Evolutionary conservation across 257 asterid species (phyloP).

Genomic region (Plectranthus barbatus): DNA sequence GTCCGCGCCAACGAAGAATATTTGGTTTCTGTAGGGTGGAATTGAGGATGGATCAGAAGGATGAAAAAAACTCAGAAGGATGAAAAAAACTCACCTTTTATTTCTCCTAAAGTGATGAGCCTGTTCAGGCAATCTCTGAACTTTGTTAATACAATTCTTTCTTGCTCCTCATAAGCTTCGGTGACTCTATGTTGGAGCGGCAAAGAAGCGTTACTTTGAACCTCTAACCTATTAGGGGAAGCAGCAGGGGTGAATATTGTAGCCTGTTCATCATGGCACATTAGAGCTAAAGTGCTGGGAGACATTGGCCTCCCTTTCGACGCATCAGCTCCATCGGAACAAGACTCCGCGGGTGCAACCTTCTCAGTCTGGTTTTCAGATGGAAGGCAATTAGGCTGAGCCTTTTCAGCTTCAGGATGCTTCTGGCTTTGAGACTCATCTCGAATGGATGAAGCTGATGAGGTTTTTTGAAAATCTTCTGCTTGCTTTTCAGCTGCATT

Average conservation of each 20-base stretch:
- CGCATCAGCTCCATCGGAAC: slow-evolving; percentile 42
- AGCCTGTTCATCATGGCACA: slow-evolving; percentile 84
- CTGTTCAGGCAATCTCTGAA: slow-evolving; percentile 81
- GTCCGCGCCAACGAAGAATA: slow-evolving; percentile 48
- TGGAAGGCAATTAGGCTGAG: slow-evolving; percentile 16
- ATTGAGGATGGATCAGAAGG: neutral
- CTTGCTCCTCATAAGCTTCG: slow-evolving; percentile 67
- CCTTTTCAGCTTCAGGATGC: slow-evolving; percentile 25
- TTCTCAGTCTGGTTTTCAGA: slow-evolving; percentile 36
- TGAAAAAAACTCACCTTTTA: slow-evolving; percentile 55
- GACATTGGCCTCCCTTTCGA: slow-evolving; percentile 72
- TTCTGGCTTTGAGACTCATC: slow-evolving; percentile 31
- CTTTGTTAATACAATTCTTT: slow-evolving; percentile 65
- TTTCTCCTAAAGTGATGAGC: slow-evolving; percentile 71
- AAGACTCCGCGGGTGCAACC: slow-evolving; percentile 27
- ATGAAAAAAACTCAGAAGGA: neutral
- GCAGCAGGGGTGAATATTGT: slow-evolving; percentile 42
- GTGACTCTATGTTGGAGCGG: slow-evolving; percentile 36
- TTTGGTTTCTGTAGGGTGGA: slow-evolving; percentile 38
- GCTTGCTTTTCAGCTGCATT: slow-evolving; percentile 32
- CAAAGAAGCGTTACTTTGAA: slow-evolving; percentile 27
- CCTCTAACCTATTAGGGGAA: slow-evolving; percentile 38
- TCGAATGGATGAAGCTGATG: slow-evolving; percentile 32
- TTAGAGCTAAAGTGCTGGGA: slow-evolving; percentile 80
- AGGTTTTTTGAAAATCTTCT: slow-evolving; percentile 31